phyloP scores from a whole-genome alignment of 352 stramenopile genomes.

The Globisporangium spiculum region DNA sequence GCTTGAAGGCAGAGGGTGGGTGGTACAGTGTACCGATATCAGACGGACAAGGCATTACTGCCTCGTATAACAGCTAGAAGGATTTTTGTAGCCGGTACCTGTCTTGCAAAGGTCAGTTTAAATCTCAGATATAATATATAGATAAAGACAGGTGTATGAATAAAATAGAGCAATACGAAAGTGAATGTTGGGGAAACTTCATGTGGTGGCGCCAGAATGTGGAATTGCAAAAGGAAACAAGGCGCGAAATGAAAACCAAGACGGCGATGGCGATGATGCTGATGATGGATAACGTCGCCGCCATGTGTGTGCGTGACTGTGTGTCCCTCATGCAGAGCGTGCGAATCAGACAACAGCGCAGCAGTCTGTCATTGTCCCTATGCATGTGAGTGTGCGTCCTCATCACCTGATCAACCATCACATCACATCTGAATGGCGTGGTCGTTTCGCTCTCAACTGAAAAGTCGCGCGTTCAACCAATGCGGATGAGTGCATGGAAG shows the following conservation, averaged over 20 bases:
- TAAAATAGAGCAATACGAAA: neutral
- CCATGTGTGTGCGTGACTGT: neutral
- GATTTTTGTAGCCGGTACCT: too few relatives aligned
- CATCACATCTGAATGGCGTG: too few relatives aligned
- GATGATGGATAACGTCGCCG: neutral
- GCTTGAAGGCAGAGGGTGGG: neutral
- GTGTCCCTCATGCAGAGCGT: neutral
- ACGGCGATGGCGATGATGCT: neutral
- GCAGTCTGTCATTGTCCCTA: neutral
- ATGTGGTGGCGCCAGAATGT: neutral
- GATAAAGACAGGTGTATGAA: neutral
- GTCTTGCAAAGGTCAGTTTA: too few relatives aligned
- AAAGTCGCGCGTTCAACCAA: neutral
- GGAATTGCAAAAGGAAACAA: neutral
- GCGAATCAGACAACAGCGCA: neutral
- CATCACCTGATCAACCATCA: too few relatives aligned
- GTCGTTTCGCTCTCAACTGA: neutral
- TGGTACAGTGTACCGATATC: conserved; percentile 10
- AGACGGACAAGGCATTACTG: neutral
- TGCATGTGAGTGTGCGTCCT: neutral
- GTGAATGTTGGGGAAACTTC: neutral
- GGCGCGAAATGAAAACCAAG: neutral
- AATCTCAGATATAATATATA: too few relatives aligned
- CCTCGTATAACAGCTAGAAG: neutral
- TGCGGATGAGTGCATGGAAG: neutral